Conservation (phyloP, 2,329 filamentous ascomycete genomes). For the Ustilaginoidea virens region DNA sequence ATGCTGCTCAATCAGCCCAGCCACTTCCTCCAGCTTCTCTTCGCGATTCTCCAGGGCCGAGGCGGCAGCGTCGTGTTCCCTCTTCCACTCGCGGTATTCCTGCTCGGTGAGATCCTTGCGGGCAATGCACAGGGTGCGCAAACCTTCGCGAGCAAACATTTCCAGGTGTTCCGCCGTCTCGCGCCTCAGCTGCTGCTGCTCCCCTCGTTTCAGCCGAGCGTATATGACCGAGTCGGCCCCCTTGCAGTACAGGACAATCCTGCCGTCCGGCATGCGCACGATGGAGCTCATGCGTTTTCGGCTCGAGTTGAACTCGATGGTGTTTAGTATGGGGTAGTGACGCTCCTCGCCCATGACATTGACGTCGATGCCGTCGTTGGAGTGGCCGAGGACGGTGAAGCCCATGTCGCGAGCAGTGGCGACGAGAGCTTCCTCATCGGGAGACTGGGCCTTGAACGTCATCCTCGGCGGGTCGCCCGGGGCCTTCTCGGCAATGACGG, state of each 20-base stretch:
- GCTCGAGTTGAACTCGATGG: slow-evolving; percentile 92
- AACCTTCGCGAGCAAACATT: slow-evolving; percentile 88
- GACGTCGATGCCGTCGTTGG: slow-evolving; percentile 65
- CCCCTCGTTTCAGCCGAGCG: slow-evolving; percentile 68
- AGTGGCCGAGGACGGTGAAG: slow-evolving; percentile 76
- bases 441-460: slow-evolving; percentile 92
- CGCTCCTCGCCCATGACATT: slow-evolving; percentile 79
- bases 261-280: slow-evolving; percentile 81
- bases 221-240: slow-evolving; percentile 97
- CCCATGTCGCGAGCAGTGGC: slow-evolving; percentile 90
- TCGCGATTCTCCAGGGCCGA: slow-evolving; percentile 74
- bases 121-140: slow-evolving; percentile 89
- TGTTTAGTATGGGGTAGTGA: slow-evolving; percentile 79
- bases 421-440: slow-evolving; percentile 88
- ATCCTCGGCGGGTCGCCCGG: slow-evolving; percentile 86
- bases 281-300: slow-evolving; percentile 98
- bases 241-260: slow-evolving; percentile 88
- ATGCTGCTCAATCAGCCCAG: slow-evolving; percentile 82
- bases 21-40: slow-evolving; percentile 79
- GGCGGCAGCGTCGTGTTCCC: slow-evolving; percentile 75
- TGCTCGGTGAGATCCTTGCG: slow-evolving; percentile 65
- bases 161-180: slow-evolving; percentile 88
- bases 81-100: slow-evolving; percentile 74
- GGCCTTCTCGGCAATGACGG: slow-evolving; percentile 78
- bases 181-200: slow-evolving; percentile 71